Base-by-base conservation (phyloP, 345 rosid genomes). In the Boechera divaricarpa region DNA sequence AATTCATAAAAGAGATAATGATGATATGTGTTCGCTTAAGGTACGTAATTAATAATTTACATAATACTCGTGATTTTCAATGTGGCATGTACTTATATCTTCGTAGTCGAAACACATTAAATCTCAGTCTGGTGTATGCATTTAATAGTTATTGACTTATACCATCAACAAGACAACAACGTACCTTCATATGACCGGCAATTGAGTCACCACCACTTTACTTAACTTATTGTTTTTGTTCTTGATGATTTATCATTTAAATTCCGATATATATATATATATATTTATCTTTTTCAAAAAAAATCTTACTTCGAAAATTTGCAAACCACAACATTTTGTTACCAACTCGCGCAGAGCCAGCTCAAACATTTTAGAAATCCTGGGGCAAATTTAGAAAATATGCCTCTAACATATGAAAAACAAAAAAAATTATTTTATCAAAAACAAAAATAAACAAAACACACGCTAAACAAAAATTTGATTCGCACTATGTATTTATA, bases 41-140 rank as follows among this genome's bases (percentile, higher is more conserved):
- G 67, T 71, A 47, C 58, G 24, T 70, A 31, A 44, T 10, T 71
- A 33, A 21, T 58, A 55, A 28, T 21, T 45, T 58, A 70, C 67
- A 48, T 35, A 31, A 51, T 12, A 63, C 70, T 63, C 45, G 44
- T 62, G 44, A 7, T n/a, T 28, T 52, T 39, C 15, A 63, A 73
- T 72, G 76, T 29, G 49, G 21, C 59, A 36, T 73, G 26, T 53
- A 41, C 44, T 73, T 47, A 7, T 7, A 36, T 11, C 1, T 59
- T 59, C 58, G 5, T 44, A 13, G 69, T 39, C 33, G 54, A 51
- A 41, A 29, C 53, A 63, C 61, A 52, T 53, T 73, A 41, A 53
- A 31, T 52, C 32, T 21, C 53, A 59, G n/a, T 3, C 26, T 39
- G 5, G 29, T 54, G 26, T 7, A 55, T 69, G 63, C 16, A 29